phyloP scores from a whole-genome alignment of 1,139 yeast species.

The Sugiyamaella xylanicola region DNA sequence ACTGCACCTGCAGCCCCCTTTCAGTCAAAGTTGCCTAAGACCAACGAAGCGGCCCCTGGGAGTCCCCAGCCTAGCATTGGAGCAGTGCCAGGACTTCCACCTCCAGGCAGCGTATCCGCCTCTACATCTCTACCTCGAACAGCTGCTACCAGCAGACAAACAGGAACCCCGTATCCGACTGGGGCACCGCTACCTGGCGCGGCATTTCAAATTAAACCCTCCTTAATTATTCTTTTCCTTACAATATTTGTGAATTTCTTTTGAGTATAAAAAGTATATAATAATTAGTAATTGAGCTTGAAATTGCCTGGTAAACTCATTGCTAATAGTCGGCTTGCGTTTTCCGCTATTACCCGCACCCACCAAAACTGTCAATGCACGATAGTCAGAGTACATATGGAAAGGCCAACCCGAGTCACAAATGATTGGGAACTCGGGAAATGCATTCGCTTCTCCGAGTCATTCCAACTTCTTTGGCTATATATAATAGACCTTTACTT shows the following conservation, averaged over 20 bases:
- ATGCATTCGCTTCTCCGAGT: conserved; percentile 10
- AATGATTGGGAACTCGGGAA: background rate
- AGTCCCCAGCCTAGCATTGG: background rate
- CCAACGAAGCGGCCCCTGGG: background rate
- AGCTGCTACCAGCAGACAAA: background rate
- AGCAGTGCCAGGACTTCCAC: conserved; percentile 1
- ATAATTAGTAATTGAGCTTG: background rate
- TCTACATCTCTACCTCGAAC: background rate
- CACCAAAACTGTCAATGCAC: background rate
- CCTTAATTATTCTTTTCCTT: conserved; percentile 8
- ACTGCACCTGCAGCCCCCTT: background rate
- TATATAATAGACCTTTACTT: background rate
- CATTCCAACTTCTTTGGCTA: conserved; percentile 2
- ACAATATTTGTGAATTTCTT: conserved; percentile 15
- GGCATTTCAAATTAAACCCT: conserved; percentile 3
- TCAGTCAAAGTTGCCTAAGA: background rate
- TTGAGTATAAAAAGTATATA: conserved; percentile 6
- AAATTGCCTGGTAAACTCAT: too few species aligned
- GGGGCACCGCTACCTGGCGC: conserved; percentile 7
- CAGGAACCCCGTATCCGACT: background rate
- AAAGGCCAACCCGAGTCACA: background rate
- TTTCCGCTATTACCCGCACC: conserved; percentile 11
- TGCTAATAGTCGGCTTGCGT: background rate
- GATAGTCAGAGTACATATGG: background rate
- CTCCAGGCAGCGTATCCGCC: background rate